Evolutionary conservation across 208 protist genomes (phyloP).

Genomic region (Blechomonas ayalai): DNA sequence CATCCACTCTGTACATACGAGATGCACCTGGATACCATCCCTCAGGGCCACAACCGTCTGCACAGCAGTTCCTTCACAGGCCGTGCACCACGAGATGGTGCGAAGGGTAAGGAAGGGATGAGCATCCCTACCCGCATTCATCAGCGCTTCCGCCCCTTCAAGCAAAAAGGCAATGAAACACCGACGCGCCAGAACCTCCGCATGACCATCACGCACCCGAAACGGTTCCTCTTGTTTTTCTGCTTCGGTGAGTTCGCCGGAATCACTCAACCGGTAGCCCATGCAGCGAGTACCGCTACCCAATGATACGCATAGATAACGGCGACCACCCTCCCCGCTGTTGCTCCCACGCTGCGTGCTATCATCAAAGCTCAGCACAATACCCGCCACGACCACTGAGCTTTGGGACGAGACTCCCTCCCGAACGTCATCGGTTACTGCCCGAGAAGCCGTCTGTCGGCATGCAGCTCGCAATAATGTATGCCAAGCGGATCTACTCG

Average conservation of each 20-base stretch:
- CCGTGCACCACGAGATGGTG: too few species aligned
- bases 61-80: too few species aligned
- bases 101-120: too few species aligned
- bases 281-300: conserved; percentile 72
- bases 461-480: too few species aligned
- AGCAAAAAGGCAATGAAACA: conserved; percentile 67
- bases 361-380: conserved; percentile 30
- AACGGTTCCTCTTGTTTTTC: conserved; percentile 8
- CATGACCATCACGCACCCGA: conserved; percentile 68
- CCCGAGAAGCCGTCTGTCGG: too few species aligned
- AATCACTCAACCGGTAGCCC: conserved; percentile 10
- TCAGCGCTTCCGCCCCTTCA: conserved; percentile 11
- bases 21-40: conserved; percentile 27
- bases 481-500: too few species aligned
- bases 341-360: too few species aligned
- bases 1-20: conserved; percentile 66
- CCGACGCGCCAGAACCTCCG: conserved; percentile 79
- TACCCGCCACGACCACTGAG: conserved; percentile 42
- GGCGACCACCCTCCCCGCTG: background rate
- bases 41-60: conserved; percentile 26
- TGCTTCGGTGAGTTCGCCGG: background rate
- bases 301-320: conserved; percentile 70
- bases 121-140: background rate
- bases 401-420: too few species aligned
- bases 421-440: too few species aligned